These are phyloP conservation scores for Onygena corvina DNA, from an alignment of 2,329 filamentous ascomycete genomes.

Conservation along the genomic window DNA sequence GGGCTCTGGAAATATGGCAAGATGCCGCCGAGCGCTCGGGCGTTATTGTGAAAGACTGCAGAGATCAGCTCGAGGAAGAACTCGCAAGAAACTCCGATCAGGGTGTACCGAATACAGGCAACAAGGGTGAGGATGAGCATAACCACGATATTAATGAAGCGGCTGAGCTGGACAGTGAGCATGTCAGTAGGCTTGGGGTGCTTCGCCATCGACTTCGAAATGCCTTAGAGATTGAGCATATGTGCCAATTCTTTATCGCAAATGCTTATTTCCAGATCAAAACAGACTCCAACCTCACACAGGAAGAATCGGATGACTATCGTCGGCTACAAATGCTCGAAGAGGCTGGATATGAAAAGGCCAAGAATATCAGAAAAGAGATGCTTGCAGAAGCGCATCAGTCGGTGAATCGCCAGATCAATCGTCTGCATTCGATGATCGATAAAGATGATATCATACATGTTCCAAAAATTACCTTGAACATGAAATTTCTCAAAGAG, in stretches of 20 bases:
- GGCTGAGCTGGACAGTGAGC: conserved; percentile 26
- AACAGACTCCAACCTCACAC: conserved; percentile 51
- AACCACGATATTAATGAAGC: conserved; percentile 28
- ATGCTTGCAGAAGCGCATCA: conserved; percentile 50
- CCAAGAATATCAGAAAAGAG: conserved; percentile 65
- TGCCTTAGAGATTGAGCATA: conserved; percentile 68
- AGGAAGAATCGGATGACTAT: conserved; percentile 56
- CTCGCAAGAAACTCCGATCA: conserved; percentile 17
- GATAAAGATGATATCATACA: conserved; percentile 46
- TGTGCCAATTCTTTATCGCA: conserved; percentile 70
- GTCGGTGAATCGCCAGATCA: conserved; percentile 55
- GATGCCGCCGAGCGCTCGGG: conserved; percentile 41
- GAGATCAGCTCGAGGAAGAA: conserved; percentile 48
- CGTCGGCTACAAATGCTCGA: conserved; percentile 57
- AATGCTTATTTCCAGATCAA: conserved; percentile 79
- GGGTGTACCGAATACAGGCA: conserved; percentile 9
- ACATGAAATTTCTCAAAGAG: conserved; percentile 51
- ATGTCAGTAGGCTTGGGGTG: conserved; percentile 41
- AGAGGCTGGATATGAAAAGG: conserved; percentile 59
- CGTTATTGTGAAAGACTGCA: conserved; percentile 47
- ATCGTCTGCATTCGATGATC: conserved; percentile 44
- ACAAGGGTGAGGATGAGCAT: conserved; percentile 18
- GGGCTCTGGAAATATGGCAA: conserved; percentile 61
- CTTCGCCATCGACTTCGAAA: conserved; percentile 55
- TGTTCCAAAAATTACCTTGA: conserved; percentile 49